These are phyloP conservation scores for Echites panduratus DNA, from an alignment of 257 asterid species.

Conservation along the genomic window DNA sequence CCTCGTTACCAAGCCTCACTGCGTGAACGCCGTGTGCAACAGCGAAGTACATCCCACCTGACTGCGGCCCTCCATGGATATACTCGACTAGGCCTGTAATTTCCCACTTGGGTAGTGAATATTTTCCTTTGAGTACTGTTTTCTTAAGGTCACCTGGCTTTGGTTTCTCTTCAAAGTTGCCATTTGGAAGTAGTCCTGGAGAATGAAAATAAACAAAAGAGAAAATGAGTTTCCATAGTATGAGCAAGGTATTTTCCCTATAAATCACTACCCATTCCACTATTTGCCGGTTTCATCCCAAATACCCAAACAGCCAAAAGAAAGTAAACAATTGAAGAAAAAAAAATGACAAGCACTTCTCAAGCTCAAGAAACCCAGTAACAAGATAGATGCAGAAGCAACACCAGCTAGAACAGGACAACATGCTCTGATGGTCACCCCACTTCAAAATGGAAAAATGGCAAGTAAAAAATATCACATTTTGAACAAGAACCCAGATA, in stretches of 20 bases:
- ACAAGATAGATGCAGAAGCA: background rate
- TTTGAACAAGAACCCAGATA: background rate
- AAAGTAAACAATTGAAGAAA: too few species aligned
- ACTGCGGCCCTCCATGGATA: constrained; percentile 91
- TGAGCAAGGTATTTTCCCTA: background rate
- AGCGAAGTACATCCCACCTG: constrained; percentile 84
- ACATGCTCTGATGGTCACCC: background rate
- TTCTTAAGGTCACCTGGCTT: constrained; percentile 43
- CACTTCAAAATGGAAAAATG: background rate
- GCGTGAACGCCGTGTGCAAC: constrained; percentile 89
- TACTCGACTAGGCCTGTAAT: constrained; percentile 70
- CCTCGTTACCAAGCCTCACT: constrained; percentile 83
- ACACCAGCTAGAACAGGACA: background rate
- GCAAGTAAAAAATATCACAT: background rate
- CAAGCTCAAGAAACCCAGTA: background rate
- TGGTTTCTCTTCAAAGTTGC: constrained; percentile 74
- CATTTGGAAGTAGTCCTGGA: constrained; percentile 76
- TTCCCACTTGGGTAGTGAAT: constrained; percentile 83
- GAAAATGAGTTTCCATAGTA: background rate
- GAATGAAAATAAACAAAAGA: background rate
- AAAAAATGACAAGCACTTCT: background rate
- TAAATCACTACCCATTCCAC: background rate
- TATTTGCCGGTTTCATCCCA: background rate
- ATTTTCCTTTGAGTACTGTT: constrained; percentile 48
- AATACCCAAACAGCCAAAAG: background rate